Conservation (phyloP, 2,329 filamentous ascomycete species). For the Penicillium sp. region DNA sequence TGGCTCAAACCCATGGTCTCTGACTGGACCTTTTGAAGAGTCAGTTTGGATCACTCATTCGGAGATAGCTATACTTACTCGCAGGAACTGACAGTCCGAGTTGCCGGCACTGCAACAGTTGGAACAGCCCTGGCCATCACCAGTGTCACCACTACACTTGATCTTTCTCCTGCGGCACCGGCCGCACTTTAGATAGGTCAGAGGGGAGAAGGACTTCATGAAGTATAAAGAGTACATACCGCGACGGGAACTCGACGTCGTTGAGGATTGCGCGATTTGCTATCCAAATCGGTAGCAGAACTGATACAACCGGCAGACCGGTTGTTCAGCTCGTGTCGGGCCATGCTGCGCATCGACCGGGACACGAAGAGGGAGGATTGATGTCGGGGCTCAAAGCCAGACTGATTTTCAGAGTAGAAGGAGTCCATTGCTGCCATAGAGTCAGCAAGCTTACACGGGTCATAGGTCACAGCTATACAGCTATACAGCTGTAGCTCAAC, state of each 20-base stretch:
- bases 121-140: conserved; percentile 68
- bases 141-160: conserved; percentile 80
- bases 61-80: conserved; percentile 54
- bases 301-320: conserved; percentile 19
- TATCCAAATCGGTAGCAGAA: conserved; percentile 28
- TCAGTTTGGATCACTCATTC: conserved; percentile 13
- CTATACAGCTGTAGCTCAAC: background rate
- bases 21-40: conserved; percentile 13
- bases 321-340: conserved; percentile 24
- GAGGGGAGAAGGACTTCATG: background rate
- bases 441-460: background rate
- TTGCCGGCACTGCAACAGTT: conserved; percentile 73
- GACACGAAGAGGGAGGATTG: conserved; percentile 23
- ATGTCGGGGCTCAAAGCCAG: conserved; percentile 21
- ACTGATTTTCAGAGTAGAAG: conserved; percentile 12
- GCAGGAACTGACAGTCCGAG: conserved; percentile 66
- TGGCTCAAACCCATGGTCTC: conserved; percentile 19
- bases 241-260: conserved; percentile 53
- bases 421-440: conserved; percentile 9
- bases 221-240: conserved; percentile 30
- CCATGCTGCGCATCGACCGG: conserved; percentile 22
- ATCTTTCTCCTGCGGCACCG: conserved; percentile 93
- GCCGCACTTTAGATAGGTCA: conserved; percentile 58
- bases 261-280: conserved; percentile 35
- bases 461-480: background rate